phyloP scores from a whole-genome alignment of 2,329 filamentous ascomycete genomes.

The Pseudogymnoascus sp. region DNA sequence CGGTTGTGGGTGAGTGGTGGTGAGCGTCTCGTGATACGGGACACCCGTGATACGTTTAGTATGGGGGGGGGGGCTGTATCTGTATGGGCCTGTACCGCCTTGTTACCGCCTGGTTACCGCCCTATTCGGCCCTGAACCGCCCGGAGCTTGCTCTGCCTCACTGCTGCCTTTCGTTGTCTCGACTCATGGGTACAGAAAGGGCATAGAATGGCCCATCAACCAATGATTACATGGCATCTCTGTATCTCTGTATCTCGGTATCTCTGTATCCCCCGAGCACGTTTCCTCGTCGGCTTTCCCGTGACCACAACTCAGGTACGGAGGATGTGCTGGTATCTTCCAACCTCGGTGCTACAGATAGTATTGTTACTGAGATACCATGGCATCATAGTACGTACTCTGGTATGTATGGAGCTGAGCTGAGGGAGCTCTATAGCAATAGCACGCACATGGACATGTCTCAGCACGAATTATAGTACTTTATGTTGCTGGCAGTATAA shows the following conservation, averaged over 20 bases:
- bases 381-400: too few species aligned
- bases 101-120: not conserved
- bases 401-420: too few species aligned
- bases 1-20: not conserved
- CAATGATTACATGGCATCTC: too few species aligned
- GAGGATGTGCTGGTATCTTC: not conserved
- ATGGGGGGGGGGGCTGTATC: too few species aligned
- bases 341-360: too few species aligned
- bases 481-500: not conserved
- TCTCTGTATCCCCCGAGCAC: too few species aligned
- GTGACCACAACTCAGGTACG: not conserved
- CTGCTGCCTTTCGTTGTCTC: not conserved
- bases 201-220: not conserved
- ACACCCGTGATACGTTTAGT: not conserved
- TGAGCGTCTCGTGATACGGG: not conserved
- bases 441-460: constrained; percentile 1
- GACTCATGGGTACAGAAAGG: not conserved
- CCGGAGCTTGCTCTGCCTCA: not conserved
- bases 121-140: not conserved
- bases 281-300: not conserved
- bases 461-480: not conserved
- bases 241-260: not conserved
- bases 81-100: not conserved
- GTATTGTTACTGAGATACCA: not conserved
- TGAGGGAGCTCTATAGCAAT: too few species aligned